These are phyloP conservation scores for Exophiala alcalophila DNA, from an alignment of 2,329 filamentous ascomycete species.

Conservation along the genomic window DNA sequence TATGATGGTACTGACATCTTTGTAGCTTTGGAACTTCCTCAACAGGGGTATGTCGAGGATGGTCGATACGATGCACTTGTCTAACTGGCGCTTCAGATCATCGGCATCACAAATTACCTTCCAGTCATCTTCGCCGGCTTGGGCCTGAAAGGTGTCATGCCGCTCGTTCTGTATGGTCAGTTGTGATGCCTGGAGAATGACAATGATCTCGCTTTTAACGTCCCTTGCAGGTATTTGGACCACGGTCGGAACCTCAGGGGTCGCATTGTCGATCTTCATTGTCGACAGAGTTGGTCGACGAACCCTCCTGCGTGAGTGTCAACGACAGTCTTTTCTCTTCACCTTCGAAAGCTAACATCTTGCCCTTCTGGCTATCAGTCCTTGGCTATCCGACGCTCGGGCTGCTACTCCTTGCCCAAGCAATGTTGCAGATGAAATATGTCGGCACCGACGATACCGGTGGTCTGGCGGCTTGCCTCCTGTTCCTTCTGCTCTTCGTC, in stretches of 20 bases:
- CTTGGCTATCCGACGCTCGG: conserved; percentile 40
- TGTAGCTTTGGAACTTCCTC: conserved; percentile 29
- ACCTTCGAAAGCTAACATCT: background rate
- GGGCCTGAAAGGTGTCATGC: conserved; percentile 38
- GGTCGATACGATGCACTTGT: background rate
- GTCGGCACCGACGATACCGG: conserved; percentile 35
- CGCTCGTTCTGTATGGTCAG: conserved; percentile 40
- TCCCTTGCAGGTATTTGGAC: too few relatives aligned
- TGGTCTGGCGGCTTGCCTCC: conserved; percentile 38
- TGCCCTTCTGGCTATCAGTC: conserved; percentile 22
- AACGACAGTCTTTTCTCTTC: too few relatives aligned
- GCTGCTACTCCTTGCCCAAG: conserved; percentile 39
- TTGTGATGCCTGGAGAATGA: background rate
- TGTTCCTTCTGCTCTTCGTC: conserved; percentile 42
- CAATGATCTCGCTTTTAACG: too few relatives aligned
- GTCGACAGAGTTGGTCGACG: conserved; percentile 38
- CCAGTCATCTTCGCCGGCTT: conserved; percentile 38
- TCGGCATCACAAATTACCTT: conserved; percentile 39
- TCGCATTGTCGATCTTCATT: too few relatives aligned
- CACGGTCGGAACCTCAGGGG: too few relatives aligned
- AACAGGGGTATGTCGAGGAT: conserved; percentile 26
- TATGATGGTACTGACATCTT: too few relatives aligned
- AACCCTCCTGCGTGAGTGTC: conserved; percentile 35
- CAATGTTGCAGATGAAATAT: conserved; percentile 36
- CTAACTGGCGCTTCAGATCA: conserved; percentile 10